A percentile compares a stretch with the other conserved stretches of the same genome.
Conservation (phyloP, 225 moss, liverwort and hornwort genomes). For the Climacium dendroides region DNA sequence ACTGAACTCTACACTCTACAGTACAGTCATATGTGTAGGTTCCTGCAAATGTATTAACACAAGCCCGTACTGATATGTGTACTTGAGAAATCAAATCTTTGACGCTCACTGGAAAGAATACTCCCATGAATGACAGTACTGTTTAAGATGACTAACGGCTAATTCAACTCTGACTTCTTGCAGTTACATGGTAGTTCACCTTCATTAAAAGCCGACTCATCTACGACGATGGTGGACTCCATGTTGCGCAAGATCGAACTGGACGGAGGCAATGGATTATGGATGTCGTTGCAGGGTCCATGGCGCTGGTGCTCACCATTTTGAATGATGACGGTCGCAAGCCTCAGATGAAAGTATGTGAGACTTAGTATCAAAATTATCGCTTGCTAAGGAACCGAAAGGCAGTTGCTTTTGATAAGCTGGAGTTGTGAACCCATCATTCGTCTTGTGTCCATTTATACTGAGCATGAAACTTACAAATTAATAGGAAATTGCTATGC, state of each 20-base stretch:
- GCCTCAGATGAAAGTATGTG: neutral
- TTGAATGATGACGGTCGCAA: neutral
- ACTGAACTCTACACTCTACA: no score
- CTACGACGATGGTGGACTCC: no score
- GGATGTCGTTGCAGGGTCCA: neutral
- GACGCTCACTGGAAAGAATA: no score
- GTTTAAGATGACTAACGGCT: no score
- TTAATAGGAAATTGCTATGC: neutral
- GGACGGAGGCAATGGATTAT: neutral
- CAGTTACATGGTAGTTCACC: no score
- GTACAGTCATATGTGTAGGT: no score
- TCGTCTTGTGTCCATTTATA: neutral
- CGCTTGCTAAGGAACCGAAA: neutral
- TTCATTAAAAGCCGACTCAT: no score
- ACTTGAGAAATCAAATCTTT: no score
- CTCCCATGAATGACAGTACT: no score
- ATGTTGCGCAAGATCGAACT: neutral
- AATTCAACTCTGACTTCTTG: no score
- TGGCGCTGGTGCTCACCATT: neutral
- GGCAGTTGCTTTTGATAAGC: neutral
- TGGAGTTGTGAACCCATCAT: neutral
- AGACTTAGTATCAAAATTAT: neutral
- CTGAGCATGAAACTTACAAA: neutral
- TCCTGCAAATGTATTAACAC: no score
- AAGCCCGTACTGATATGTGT: no score